Conservation (phyloP, 2,329 filamentous ascomycete genomes). For the Aspergillus eucalypticola region DNA sequence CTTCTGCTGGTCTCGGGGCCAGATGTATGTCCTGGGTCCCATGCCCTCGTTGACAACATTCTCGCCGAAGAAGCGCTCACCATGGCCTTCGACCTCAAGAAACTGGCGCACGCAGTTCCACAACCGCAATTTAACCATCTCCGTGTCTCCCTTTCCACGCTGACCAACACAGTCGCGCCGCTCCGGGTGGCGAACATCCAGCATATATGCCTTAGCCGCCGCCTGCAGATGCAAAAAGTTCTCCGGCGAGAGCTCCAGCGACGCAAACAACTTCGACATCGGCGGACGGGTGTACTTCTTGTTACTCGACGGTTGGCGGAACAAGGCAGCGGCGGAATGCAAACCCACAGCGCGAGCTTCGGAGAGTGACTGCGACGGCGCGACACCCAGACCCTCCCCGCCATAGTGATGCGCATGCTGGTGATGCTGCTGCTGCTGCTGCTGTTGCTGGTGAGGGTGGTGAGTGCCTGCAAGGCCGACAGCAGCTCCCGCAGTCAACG, state of each 20-base stretch:
- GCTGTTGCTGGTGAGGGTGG: slow-evolving; percentile 29
- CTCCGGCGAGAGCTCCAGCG: slow-evolving; percentile 57
- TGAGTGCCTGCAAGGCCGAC: slow-evolving; percentile 25
- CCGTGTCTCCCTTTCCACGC: slow-evolving; percentile 55
- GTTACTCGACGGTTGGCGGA: slow-evolving; percentile 51
- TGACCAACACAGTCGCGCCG: slow-evolving; percentile 59
- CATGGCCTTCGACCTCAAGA: slow-evolving; percentile 52
- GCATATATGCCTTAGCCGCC: slow-evolving; percentile 59
- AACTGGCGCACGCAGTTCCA: slow-evolving; percentile 60
- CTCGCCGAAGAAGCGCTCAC: slow-evolving; percentile 54
- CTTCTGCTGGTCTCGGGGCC: slow-evolving; percentile 57
- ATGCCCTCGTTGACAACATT: slow-evolving; percentile 46
- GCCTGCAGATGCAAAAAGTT: slow-evolving; percentile 58
- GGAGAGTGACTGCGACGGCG: slow-evolving; percentile 40
- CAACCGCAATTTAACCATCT: slow-evolving; percentile 58
- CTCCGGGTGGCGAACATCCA: slow-evolving; percentile 56
- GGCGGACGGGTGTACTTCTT: slow-evolving; percentile 61
- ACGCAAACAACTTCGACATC: slow-evolving; percentile 59
- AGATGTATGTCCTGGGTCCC: slow-evolving; percentile 47
- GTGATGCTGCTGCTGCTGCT: slow-evolving; percentile 27
- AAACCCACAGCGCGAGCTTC: slow-evolving; percentile 53
- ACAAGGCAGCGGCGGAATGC: slow-evolving; percentile 56
- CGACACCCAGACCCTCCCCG: slow-evolving; percentile 34
- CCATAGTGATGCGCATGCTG: slow-evolving; percentile 31
- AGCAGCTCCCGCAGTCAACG: slow-evolving; percentile 29